phyloP scores from a whole-genome alignment of 495 filamentous ascomycete genomes.

The Stereocaulon alpinum region DNA sequence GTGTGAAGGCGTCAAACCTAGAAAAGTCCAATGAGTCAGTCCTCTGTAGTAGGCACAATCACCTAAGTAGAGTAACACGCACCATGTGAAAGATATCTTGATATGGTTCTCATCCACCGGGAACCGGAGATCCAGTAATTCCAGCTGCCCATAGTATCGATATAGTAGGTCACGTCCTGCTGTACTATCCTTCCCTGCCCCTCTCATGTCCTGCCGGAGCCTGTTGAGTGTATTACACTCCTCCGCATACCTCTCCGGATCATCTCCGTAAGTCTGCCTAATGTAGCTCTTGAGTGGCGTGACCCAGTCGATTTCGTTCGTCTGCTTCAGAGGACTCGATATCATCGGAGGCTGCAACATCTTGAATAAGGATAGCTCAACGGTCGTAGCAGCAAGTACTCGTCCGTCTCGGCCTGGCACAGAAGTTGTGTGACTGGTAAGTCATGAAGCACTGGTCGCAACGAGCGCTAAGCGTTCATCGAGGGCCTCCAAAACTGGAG shows the following conservation, averaged over 20 bases:
- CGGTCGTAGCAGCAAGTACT: neutral
- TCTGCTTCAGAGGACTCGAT: conserved; percentile 88
- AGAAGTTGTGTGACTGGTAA: neutral
- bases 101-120: conserved; percentile 98
- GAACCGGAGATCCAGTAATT: conserved; percentile 87
- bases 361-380: conserved; percentile 22
- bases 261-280: conserved; percentile 84
- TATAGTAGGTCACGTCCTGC: conserved; percentile 89
- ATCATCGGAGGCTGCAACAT: conserved; percentile 86
- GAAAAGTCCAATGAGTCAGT: conserved; percentile 6
- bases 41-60: neutral
- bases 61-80: conserved; percentile 23
- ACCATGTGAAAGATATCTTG: conserved; percentile 98
- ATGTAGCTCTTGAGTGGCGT: conserved; percentile 89
- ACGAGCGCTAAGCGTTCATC: neutral
- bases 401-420: neutral
- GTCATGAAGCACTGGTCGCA: conserved; percentile 2
- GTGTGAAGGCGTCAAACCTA: conserved; percentile 98
- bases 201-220: conserved; percentile 97
- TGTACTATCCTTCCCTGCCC: conserved; percentile 92
- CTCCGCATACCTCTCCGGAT: conserved; percentile 86
- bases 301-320: conserved; percentile 98
- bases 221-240: conserved; percentile 94
- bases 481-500: neutral
- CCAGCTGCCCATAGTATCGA: conserved; percentile 94